Percentiles rank a stretch among this genome's conserved stretches.
Conservation (phyloP, 1,284 basidiomycete species). For the Microbotryum lychnidis-dioicae region DNA sequence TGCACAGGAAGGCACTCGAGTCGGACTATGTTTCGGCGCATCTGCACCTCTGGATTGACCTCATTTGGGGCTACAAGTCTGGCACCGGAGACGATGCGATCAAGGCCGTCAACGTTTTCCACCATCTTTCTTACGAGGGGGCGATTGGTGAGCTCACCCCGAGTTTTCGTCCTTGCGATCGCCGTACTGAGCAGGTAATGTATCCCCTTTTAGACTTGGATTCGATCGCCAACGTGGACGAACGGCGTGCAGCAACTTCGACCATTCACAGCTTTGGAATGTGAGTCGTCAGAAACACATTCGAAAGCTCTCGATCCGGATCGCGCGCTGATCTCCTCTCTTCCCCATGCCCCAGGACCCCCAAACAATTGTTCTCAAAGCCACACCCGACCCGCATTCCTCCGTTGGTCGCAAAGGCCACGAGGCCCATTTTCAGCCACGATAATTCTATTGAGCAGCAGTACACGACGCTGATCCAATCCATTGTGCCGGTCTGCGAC, state of each 20-base stretch:
- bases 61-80: slow-evolving; percentile 55
- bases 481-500: slow-evolving; percentile 15
- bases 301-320: slow-evolving; percentile 18
- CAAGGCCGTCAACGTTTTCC: slow-evolving; percentile 71
- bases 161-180: not conserved
- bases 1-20: slow-evolving; percentile 83
- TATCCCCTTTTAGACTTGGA: slow-evolving; percentile 60
- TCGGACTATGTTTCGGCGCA: slow-evolving; percentile 79
- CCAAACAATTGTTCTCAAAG: slow-evolving; percentile 72
- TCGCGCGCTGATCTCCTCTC: slow-evolving; percentile 45
- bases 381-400: slow-evolving; percentile 70
- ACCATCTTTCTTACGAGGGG: slow-evolving; percentile 89
- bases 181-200: not conserved
- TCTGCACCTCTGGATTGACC: slow-evolving; percentile 84
- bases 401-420: slow-evolving; percentile 11
- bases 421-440: slow-evolving; percentile 17
- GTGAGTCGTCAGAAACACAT: slow-evolving; percentile 20
- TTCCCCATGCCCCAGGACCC: slow-evolving; percentile 60
- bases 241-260: slow-evolving; percentile 83
- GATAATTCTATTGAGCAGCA: slow-evolving; percentile 13
- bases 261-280: slow-evolving; percentile 79
- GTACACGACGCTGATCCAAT: slow-evolving; percentile 16
- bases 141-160: slow-evolving; percentile 56
- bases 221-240: slow-evolving; percentile 70
- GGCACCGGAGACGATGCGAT: slow-evolving; percentile 1